These are phyloP conservation scores for Podaxis carcinomalis DNA, from an alignment of 768 basidiomycete species.

Conservation along the genomic window DNA sequence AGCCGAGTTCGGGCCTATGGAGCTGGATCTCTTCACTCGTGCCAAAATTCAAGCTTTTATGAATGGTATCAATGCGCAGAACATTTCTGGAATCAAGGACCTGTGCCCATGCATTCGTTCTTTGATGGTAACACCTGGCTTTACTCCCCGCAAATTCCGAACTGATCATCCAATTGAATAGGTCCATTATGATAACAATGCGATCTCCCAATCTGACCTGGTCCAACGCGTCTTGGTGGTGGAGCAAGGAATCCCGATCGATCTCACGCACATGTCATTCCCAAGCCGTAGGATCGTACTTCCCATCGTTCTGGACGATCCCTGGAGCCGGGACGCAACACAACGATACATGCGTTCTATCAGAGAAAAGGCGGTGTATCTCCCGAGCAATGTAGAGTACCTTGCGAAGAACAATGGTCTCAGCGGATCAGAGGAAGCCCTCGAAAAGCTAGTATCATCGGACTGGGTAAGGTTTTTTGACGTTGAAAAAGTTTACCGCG, in stretches of 20 bases:
- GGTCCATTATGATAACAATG: constrained; percentile 45
- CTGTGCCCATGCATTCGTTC: constrained; percentile 53
- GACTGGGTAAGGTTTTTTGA: constrained; percentile 42
- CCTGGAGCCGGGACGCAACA: constrained; percentile 51
- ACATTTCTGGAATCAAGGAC: constrained; percentile 32
- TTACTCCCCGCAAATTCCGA: not conserved
- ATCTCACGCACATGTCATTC: constrained; percentile 37
- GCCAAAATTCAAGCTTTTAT: constrained; percentile 59
- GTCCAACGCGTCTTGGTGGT: constrained; percentile 35
- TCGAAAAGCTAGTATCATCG: constrained; percentile 41
- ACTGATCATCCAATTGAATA: constrained; percentile 16
- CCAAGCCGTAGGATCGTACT: constrained; percentile 51
- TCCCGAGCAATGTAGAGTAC: constrained; percentile 68
- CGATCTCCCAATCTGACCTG: constrained; percentile 38
- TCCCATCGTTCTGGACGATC: constrained; percentile 61
- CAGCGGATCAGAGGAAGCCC: constrained; percentile 34
- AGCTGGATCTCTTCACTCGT: constrained; percentile 46
- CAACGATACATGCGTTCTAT: constrained; percentile 52
- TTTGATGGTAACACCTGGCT: constrained; percentile 38
- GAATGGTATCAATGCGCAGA: constrained; percentile 26
- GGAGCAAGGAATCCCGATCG: constrained; percentile 35
- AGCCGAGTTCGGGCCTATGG: constrained; percentile 57
- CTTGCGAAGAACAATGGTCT: constrained; percentile 61
- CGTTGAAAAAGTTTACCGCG: not conserved
- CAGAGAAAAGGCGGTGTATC: constrained; percentile 55